A percentile compares a stretch with the other conserved stretches of the same genome.
phyloP scores from a whole-genome alignment of 768 basidiomycete species.

The Serendipita indica region DNA sequence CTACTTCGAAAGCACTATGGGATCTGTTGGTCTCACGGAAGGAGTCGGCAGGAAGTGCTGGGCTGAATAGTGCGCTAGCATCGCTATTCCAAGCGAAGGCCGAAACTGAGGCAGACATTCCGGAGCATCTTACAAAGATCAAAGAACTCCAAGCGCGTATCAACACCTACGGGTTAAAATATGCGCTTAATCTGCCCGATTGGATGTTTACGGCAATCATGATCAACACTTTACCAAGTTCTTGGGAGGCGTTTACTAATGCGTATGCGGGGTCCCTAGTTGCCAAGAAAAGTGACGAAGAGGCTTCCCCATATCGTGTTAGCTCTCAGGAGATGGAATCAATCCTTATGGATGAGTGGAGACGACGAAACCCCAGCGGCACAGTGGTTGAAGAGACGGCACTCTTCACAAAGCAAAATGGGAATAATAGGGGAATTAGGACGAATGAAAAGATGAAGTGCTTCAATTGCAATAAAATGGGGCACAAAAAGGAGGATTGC shows the following conservation, averaged over 20 bases:
- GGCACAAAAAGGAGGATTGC: slow-evolving; percentile 21
- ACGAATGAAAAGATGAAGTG: slow-evolving; percentile 15
- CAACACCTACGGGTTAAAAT: too few species aligned
- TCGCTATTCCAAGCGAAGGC: slow-evolving; percentile 20
- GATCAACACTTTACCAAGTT: slow-evolving; percentile 23
- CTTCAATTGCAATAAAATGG: slow-evolving; percentile 24
- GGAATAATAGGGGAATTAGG: background rate
- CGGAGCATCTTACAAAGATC: slow-evolving; percentile 23
- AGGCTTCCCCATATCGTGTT: too few species aligned
- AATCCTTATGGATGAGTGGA: too few species aligned
- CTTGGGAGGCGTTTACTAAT: slow-evolving; percentile 24
- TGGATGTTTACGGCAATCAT: slow-evolving; percentile 21
- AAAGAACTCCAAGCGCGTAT: slow-evolving; percentile 16
- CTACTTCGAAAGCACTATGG: slow-evolving; percentile 22
- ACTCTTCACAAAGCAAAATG: background rate
- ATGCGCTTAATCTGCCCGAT: slow-evolving; percentile 19
- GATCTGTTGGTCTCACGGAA: slow-evolving; percentile 20
- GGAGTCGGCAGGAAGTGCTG: slow-evolving; percentile 21
- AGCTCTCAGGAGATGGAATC: too few species aligned
- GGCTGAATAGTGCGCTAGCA: slow-evolving; percentile 18
- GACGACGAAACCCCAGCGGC: slow-evolving; percentile 13
- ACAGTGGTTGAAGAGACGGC: slow-evolving; percentile 13
- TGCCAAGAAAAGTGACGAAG: slow-evolving; percentile 15
- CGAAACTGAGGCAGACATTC: slow-evolving; percentile 22
- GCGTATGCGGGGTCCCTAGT: slow-evolving; percentile 10